Conservation (phyloP, 2,329 filamentous ascomycete genomes). For the Raffaelea ambrosiae region DNA sequence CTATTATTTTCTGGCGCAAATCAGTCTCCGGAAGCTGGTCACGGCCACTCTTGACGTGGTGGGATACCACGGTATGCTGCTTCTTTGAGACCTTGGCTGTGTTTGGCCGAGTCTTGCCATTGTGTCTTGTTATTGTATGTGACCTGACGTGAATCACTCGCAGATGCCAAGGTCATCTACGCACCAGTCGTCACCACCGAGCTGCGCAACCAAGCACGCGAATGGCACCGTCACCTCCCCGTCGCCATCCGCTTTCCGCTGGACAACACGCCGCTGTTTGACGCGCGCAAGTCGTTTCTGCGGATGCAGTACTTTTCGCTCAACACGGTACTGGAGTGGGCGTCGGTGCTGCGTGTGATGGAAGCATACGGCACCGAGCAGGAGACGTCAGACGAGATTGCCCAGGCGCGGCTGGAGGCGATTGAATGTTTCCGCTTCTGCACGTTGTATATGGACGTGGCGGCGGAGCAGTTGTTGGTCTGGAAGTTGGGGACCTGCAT, state of each 20-base stretch:
- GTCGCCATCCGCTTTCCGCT: slow-evolving; percentile 11
- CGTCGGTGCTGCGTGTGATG: slow-evolving; percentile 10
- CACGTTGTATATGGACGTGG: slow-evolving; percentile 7
- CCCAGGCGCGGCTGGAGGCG: slow-evolving; percentile 5
- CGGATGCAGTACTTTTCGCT: slow-evolving; percentile 11
- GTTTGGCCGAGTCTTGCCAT: background rate
- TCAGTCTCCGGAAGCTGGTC: slow-evolving; percentile 11
- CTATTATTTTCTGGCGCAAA: slow-evolving; percentile 12
- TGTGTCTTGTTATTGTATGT: background rate
- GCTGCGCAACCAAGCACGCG: slow-evolving; percentile 8
- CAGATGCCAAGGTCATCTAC: slow-evolving; percentile 8
- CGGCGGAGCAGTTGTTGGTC: slow-evolving; percentile 8
- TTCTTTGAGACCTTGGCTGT: too few relatives aligned
- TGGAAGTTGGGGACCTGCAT: slow-evolving; percentile 9
- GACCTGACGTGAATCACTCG: background rate
- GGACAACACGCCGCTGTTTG: slow-evolving; percentile 9
- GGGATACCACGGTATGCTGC: slow-evolving; percentile 7
- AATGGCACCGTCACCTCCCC: slow-evolving; percentile 11
- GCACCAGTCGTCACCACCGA: slow-evolving; percentile 8
- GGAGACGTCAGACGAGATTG: slow-evolving; percentile 6
- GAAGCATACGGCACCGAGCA: slow-evolving; percentile 7
- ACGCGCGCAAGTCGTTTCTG: slow-evolving; percentile 11
- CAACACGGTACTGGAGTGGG: slow-evolving; percentile 8
- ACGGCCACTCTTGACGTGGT: slow-evolving; percentile 8
- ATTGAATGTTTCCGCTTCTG: slow-evolving; percentile 7